Base-by-base conservation (phyloP, 83 land plant genomes). In the Thuja plicata region DNA sequence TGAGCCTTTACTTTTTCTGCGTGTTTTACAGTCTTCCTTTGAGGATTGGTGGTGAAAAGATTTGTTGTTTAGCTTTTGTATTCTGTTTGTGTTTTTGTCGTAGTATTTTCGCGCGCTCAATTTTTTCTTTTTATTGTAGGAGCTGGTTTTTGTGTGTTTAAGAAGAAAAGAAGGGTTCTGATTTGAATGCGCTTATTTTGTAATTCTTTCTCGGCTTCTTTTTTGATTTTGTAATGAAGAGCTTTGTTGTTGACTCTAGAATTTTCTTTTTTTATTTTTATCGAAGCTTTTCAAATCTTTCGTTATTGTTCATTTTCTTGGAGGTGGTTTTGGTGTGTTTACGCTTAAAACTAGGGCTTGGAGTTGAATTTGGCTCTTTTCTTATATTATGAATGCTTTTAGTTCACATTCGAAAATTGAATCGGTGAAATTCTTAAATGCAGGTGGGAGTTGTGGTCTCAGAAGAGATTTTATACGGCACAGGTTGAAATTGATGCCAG, bases 141-240 rank as follows among this genome's bases (percentile, higher is more conserved):
- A 84, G 86, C 57, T 50, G 86, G 86, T 48, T 48, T 84, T 84
- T 30, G 46, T 46, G 84, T 24, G 73, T 66, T 66, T 27, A 1
- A 24, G n/a, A 8, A 66, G 30, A 8, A 66, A 66, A 66, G 32
- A 66, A 66, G 73, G 73, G 73, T 66, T 66, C n/a, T 66, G 30
- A 34, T 27, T 76, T 76, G 38, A 76, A 11, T 76, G 38, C 12
- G 17, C 13, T 32, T 35, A 2, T 76, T 76, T 76, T 66, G 27
- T 0, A 54, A 24, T 66, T 66, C n/a, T 66, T 15, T 12, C 35
- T 35, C 2, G 79, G 79, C 5, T 76, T 76, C 37, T 76, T 76
- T 34, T 54, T 54, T 16, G 19, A 54, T 54, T 54, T 54, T 54
- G 3, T 54, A 54, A 54, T 76, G 79, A 15, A 30, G 15, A 40